Evolutionary conservation across 1,139 yeast species (phyloP), one percentile per base, ranked within the genome.

Genomic region (Pichia sp.): DNA sequence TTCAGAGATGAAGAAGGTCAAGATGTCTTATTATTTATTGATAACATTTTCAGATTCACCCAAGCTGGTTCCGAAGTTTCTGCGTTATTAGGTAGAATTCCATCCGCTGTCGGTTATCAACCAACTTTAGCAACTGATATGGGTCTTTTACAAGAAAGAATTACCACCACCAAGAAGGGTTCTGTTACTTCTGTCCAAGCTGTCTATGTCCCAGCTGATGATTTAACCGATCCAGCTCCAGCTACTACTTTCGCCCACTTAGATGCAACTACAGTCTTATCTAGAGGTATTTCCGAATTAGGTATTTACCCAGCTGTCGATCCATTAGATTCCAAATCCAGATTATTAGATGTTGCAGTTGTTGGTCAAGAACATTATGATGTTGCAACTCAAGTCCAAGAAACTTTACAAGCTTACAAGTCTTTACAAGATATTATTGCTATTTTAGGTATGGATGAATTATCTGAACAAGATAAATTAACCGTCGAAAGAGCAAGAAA

Each of bases 231-330:
- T 80, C 98, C 98, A 73, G 98, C 98, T 66, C 98, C 98, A 69
- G 98, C 98, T 64, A 92, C 98, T 70, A 92, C 98, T 63, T 92
- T 92, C 74, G 98, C 98, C 67, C 98, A 92, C 74, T 89, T 92
- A 83, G 98, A 92, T 73, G 98, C 98, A 68, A 92, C 97, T 71
- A 92, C 98, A 67, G 98, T 92, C 74, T 86, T 92, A 81, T 89
- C 97, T 65, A 90, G 98, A 82, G 90, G 97, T 80, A 92, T 92
- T 71, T 90, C 98, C 56, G 98, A 92, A 80, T 82, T 92, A 75
- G 98, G 98, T 89, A 92, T 92, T 72, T 92, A 92, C 89, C 98
- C 98, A 70, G 98, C 98, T 69, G 98, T 92, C 80, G 98, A 92
- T 78, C 98, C 98, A 69, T 87, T 92, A 74, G 98, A 92, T 76